Evolutionary conservation across 2,329 filamentous ascomycete species (phyloP).

Genomic region (Cyphellophora europaea): DNA sequence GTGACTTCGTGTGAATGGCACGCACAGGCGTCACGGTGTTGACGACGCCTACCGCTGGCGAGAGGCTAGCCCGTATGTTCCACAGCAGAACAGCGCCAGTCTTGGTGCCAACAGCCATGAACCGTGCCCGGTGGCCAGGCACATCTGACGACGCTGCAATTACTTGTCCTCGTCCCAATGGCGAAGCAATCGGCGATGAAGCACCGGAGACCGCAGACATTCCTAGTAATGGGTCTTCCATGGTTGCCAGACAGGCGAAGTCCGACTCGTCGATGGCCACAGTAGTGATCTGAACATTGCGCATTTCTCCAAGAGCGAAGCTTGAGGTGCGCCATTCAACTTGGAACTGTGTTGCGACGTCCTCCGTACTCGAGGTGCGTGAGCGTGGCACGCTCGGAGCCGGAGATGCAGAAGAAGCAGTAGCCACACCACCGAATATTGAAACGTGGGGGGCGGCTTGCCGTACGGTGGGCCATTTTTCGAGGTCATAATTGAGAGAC

Average conservation of each 20-base stretch:
- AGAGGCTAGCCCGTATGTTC: slow-evolving; percentile 64
- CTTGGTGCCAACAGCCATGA: slow-evolving; percentile 72
- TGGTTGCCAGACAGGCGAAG: slow-evolving; percentile 59
- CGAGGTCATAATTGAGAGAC: slow-evolving; percentile 16
- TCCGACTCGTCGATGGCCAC: slow-evolving; percentile 65
- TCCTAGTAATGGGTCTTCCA: slow-evolving; percentile 67
- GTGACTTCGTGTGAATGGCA: slow-evolving; percentile 81
- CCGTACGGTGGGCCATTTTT: slow-evolving; percentile 17
- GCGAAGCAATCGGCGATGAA: slow-evolving; percentile 46
- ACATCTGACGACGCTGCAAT: slow-evolving; percentile 46
- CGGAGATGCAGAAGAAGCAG: slow-evolving; percentile 21
- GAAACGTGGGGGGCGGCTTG: slow-evolving; percentile 26
- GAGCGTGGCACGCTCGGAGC: slow-evolving; percentile 22
- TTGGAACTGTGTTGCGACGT: slow-evolving; percentile 27
- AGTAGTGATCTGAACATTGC: slow-evolving; percentile 55
- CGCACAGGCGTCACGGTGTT: slow-evolving; percentile 63
- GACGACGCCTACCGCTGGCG: slow-evolving; percentile 42
- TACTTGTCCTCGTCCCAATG: slow-evolving; percentile 38
- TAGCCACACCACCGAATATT: slow-evolving; percentile 38
- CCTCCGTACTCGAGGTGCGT: slow-evolving; percentile 23
- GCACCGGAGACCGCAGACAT: slow-evolving; percentile 45
- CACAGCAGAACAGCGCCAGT: slow-evolving; percentile 70
- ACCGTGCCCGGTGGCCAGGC: slow-evolving; percentile 73
- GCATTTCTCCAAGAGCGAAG: slow-evolving; percentile 53
- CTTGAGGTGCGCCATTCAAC: slow-evolving; percentile 60